Percentiles rank a stretch among this genome's conserved stretches.
Evolutionary conservation across 1,284 basidiomycete genomes (phyloP).

Genomic region (Meripilus lineatus): DNA sequence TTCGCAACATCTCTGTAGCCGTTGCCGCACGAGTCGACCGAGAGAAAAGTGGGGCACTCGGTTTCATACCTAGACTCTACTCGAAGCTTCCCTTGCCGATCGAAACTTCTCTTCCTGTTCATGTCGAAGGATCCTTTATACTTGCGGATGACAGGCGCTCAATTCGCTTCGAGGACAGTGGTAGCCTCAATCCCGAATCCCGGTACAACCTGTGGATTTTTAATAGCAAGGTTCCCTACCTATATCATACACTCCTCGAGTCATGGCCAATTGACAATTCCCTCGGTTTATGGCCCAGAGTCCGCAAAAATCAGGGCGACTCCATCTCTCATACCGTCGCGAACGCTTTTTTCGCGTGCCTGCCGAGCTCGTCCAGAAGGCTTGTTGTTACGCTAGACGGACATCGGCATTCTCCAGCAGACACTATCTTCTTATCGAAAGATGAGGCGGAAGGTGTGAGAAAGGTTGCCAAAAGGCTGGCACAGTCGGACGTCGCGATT

Average conservation of each 20-base stretch:
- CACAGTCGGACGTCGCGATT: too few species aligned
- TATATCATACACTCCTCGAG: constrained; percentile 35
- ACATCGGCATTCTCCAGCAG: too few species aligned
- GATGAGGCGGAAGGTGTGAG: too few species aligned
- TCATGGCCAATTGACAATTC: constrained; percentile 15
- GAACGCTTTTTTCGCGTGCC: too few species aligned
- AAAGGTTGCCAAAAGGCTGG: too few species aligned
- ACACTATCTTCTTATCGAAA: too few species aligned
- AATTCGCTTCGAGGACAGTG: constrained; percentile 29
- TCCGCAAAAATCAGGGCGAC: too few species aligned
- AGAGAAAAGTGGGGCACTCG: background rate
- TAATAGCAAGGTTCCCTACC: constrained; percentile 25
- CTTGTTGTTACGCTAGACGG: too few species aligned
- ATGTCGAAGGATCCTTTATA: constrained; percentile 28
- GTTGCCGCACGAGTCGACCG: constrained; percentile 11
- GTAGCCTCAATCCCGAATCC: constrained; percentile 24
- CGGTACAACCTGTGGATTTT: constrained; percentile 41
- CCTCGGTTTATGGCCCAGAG: constrained; percentile 16
- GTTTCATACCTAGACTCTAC: constrained; percentile 15
- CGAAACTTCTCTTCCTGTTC: constrained; percentile 23
- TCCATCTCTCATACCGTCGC: too few species aligned
- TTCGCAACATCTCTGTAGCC: constrained; percentile 3
- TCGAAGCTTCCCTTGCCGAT: constrained; percentile 27
- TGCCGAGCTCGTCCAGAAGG: too few species aligned
- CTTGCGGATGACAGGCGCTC: constrained; percentile 29